Conservation (phyloP, 192 early-diverging fungal species). For the Pilobolus umbonatus region DNA sequence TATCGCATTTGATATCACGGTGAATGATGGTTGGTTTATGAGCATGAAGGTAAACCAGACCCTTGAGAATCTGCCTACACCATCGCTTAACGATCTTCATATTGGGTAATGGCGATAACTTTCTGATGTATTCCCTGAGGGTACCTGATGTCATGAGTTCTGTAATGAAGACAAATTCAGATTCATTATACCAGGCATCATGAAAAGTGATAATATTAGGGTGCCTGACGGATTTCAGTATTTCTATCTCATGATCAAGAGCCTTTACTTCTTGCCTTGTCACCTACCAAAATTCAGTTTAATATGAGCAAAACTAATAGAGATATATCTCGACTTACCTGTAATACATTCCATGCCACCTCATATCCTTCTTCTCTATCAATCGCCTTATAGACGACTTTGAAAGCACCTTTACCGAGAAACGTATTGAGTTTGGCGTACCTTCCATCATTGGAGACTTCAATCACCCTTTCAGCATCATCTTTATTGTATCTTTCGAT, state of each 20-base stretch:
- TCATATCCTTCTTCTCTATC: conserved; percentile 87
- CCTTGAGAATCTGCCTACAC: conserved; percentile 76
- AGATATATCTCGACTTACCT: conserved; percentile 33
- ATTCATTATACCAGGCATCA: conserved; percentile 69
- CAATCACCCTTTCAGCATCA: conserved; percentile 50
- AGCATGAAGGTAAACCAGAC: conserved; percentile 71
- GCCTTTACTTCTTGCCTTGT: conserved; percentile 70
- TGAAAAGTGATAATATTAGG: conserved; percentile 81
- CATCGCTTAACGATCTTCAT: conserved; percentile 76
- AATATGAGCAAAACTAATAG: neutral
- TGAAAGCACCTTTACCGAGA: conserved; percentile 83
- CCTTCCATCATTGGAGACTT: conserved; percentile 46
- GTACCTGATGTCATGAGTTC: conserved; percentile 87
- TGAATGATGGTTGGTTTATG: conserved; percentile 78
- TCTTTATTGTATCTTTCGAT: conserved; percentile 44
- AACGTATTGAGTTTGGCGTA: conserved; percentile 52
- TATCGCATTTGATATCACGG: conserved; percentile 80
- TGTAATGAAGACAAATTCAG: conserved; percentile 77
- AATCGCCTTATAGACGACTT: conserved; percentile 82
- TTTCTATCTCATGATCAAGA: conserved; percentile 70
- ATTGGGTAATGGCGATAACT: conserved; percentile 61
- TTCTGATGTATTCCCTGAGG: conserved; percentile 71
- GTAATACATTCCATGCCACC: conserved; percentile 86
- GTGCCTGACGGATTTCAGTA: conserved; percentile 73
- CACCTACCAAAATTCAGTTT: conserved; percentile 42